Evolutionary conservation across 164 flowering plant genomes (phyloP), one percentile per base, ranked within the genome.

Genomic region (Umbellularia californica): DNA sequence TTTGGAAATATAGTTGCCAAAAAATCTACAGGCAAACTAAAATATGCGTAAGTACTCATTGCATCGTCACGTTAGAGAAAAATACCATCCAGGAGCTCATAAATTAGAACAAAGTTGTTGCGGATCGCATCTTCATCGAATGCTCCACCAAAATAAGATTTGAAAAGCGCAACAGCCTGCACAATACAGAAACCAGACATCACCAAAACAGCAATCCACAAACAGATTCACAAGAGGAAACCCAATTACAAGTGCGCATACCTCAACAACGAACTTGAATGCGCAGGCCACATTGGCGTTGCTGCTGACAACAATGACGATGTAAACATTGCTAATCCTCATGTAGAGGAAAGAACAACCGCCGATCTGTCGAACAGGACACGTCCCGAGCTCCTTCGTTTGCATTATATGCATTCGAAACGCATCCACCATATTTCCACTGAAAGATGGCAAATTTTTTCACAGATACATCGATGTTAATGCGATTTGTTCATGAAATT

Each of bases 391-490:
- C 80, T 96, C 98, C 82, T 96, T 96, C 14, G 99, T 96, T 81
- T 96, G 99, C 99, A 96, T 94, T 80, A 96, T 96, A 83, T 96
- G 99, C 86, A 79, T 83, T 30, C 98, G 90, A 68, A 96, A 96
- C 30, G 98, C 99, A 87, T 96, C 98, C 81, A 96, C 99, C 99
- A 96, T 96, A 79, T 96, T 96, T 66, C 98, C 99, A 78, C 98
- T 96, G 84, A 51, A 82, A 19, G 47, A 41, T 1, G 0, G 47
- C 11, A 9, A 41, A 7, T 41, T 41, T 35, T 35, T 41, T 41
- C 47, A 41, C 35, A 30, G 35, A 30, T 30, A 30, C 1, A 9
- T 41, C 47, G 47, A 9, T 41, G 47, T 41, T 41, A 5, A 9
- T 41, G 47, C 47, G 47, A 41, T 41, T 41, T 6, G 47, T 7